Base-by-base conservation (phyloP, 768 basidiomycete genomes). In the Phylloporus sp. region DNA sequence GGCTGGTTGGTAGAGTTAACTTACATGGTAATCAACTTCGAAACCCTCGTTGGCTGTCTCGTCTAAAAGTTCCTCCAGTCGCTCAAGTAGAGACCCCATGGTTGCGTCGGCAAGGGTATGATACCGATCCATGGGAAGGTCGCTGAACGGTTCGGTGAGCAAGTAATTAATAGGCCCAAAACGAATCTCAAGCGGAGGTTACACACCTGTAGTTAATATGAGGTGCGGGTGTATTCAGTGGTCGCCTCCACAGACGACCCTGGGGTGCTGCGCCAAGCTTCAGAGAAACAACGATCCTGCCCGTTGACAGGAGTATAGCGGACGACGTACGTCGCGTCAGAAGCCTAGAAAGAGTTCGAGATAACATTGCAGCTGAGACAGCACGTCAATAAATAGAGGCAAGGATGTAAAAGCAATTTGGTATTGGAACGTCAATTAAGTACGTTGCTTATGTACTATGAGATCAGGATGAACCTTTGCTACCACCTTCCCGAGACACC, bases 21-120 rank as follows among this genome's bases (percentile, higher is more conserved):
- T 49, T 64, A 92, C 93, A 63, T 84, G 84, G 67, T 95, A 95
- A 67, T 95, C 94, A 18, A 97, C 88, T 67, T 97, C 93, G 57
- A 81, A 84, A 2, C 72, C 71, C 1, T 80, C 67, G 48, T 81
- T 74, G 12, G 72, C 80, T 7, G 77, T 52, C 26, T 69, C 73
- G 49, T 91, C 87, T n/a, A 95, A 64, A 24, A 91, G 59, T 11
- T 73, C 72, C 63, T 97, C 94, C 26, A 95, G 70, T 3, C 76
- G 78, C 49, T 90, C 89, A 16, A 93, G 78, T 18, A 95, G 65
- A 9, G 65, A 67, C 45, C 86, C 82, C 92, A 97, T 93, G 4
- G 88, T 82, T 32, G 71, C 66, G 53, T 95, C 91, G 2, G 94
- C 79, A 24, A 88, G 69, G 27, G 66, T 64, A 61, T 94, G 84